Evolutionary conservation across 208 protist genomes (phyloP), one percentile per base, ranked within the genome.

Genomic region (Acanthamoeba quina): DNA sequence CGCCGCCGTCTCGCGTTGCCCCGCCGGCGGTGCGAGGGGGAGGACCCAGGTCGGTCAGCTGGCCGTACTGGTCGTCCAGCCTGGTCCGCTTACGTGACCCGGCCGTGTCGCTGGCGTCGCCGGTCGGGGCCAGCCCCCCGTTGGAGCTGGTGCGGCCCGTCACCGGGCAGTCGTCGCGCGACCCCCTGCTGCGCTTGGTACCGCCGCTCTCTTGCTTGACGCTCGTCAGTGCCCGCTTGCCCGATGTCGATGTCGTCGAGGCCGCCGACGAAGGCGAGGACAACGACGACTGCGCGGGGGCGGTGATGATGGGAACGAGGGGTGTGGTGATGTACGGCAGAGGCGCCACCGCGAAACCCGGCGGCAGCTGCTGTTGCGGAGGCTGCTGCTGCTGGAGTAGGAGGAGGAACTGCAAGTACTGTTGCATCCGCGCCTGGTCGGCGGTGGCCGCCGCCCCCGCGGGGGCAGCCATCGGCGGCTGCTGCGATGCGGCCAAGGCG

Each of bases 311-410:
- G 70, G 24, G 2, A 66, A 3, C 24, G 41, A 47, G 41, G 60
- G 60, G 60, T 5, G 7, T 21, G 17, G 60, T 11, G 21, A 66
- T 11, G 5, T 66, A 29, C 24, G 60, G 60, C 21, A 66, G 24
- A 9, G 60, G 24, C 60, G 24, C 17, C 15, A 29, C 21, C 21
- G 17, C 60, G 26, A 29, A 60, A 15, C n/a, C 3, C 17, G 15
- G 66, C 66, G 15, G 66, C 31, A 31, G 66, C n/a, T 74, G 66
- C n/a, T 74, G 66, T 31, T 78, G 70, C 37, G 13, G 70, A 10
- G 13, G 70, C n/a, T 78, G 70, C 70, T 78, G 70, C 37, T 78
- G 70, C 31, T 78, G 70, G 31, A 78, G 70, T 3, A 47, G 10
- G 7, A 24, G 10, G 29, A 78, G 70, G 70, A 78, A 29, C 70